Evolutionary conservation across 2,329 filamentous ascomycete species (phyloP).

Genomic region (Elsinoe fawcettii): DNA sequence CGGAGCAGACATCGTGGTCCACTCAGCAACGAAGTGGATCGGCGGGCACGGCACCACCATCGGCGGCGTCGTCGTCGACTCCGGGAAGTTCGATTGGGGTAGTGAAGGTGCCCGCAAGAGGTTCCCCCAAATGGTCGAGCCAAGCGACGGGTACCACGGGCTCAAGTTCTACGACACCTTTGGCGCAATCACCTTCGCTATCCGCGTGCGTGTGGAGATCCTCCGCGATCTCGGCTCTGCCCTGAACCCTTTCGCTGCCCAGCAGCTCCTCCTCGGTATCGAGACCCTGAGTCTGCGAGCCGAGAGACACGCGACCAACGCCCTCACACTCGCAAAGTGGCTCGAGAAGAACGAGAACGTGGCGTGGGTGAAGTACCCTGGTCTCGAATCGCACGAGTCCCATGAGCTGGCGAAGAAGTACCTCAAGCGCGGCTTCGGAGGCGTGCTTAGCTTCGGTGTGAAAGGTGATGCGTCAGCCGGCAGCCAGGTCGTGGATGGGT

Average conservation of each 20-base stretch:
- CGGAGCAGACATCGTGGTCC: conserved; percentile 49
- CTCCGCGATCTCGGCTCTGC: conserved; percentile 76
- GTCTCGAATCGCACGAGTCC: conserved; percentile 71
- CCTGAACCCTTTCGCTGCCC: conserved; percentile 84
- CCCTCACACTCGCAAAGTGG: conserved; percentile 71
- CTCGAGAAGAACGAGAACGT: conserved; percentile 77
- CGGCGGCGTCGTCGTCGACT: conserved; percentile 76
- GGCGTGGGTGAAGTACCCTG: conserved; percentile 89
- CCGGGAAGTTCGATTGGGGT: conserved; percentile 91
- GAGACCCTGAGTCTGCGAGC: conserved; percentile 84
- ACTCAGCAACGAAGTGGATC: conserved; percentile 90
- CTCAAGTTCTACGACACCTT: conserved; percentile 94
- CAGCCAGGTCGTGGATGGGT: conserved; percentile 80
- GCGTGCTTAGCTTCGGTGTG: conserved; percentile 87
- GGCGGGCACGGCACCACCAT: conserved; percentile 92
- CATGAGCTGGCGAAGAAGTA: conserved; percentile 82
- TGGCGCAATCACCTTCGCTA: conserved; percentile 70
- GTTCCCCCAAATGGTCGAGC: conserved; percentile 90
- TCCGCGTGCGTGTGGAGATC: conserved; percentile 81
- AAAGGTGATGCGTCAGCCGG: conserved; percentile 81
- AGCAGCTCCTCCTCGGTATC: conserved; percentile 80
- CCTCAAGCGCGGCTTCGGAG: conserved; percentile 73
- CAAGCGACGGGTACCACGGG: conserved; percentile 81
- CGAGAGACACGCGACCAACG: conserved; percentile 80
- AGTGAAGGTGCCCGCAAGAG: conserved; percentile 49